A percentile compares a stretch with the other conserved stretches of the same genome.
Evolutionary conservation across 805 yeast genomes (phyloP).

Genomic region (Monosporozyma aerobia): DNA sequence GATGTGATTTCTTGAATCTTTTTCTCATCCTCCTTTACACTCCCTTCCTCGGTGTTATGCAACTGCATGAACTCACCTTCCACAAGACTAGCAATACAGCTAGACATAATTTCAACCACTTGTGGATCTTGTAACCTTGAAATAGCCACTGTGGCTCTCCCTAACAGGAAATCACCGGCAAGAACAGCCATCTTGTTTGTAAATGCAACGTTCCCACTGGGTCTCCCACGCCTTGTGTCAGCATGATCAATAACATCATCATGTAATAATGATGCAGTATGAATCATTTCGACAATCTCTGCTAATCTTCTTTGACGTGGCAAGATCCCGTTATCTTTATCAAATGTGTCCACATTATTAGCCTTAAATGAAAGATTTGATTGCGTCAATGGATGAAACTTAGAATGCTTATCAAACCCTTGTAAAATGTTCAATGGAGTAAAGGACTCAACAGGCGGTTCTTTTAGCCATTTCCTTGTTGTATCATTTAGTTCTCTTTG

Average conservation of each 20-base stretch:
- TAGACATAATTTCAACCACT: conserved; percentile 89
- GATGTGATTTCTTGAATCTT: neutral
- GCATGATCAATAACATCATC: conserved; percentile 93
- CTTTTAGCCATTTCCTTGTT: neutral
- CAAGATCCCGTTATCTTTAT: conserved; percentile 61
- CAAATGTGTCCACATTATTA: conserved; percentile 20
- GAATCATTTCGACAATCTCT: conserved; percentile 97
- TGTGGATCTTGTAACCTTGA: conserved; percentile 93
- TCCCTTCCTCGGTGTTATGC: conserved; percentile 67
- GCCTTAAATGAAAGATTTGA: conserved; percentile 54
- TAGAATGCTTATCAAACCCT: conserved; percentile 44
- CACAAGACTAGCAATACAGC: conserved; percentile 91
- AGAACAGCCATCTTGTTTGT: conserved; percentile 95
- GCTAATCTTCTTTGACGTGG: conserved; percentile 95
- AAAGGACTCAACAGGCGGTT: conserved; percentile 34
- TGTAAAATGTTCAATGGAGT: conserved; percentile 78
- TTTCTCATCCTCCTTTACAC: neutral
- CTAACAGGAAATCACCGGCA: conserved; percentile 92
- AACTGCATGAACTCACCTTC: conserved; percentile 99
- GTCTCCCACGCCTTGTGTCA: conserved; percentile 82
- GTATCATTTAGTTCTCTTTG: conserved; percentile 38
- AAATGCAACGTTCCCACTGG: conserved; percentile 87
- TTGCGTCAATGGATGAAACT: conserved; percentile 57
- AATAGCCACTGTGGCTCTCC: conserved; percentile 92
- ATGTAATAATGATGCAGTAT: conserved; percentile 89